Conservation (phyloP, 2,329 filamentous ascomycete species). For the Aspergillus fumigatus region DNA sequence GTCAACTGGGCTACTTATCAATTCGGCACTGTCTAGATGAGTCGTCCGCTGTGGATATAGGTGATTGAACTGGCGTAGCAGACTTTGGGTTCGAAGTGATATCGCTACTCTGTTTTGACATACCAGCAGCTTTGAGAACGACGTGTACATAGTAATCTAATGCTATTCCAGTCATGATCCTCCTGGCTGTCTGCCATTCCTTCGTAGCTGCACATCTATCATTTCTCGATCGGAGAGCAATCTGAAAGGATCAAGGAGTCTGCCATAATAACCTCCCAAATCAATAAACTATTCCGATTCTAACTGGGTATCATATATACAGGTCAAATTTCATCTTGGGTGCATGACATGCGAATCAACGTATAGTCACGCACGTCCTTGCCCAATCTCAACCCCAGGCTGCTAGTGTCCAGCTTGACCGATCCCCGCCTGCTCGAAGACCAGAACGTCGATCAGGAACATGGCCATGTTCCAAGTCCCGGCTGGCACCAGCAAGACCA, state of each 20-base stretch:
- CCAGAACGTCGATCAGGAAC: conserved; percentile 38
- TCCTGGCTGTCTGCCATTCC: not conserved
- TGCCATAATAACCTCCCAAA: not conserved
- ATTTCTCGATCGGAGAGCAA: not conserved
- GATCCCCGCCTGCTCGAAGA: conserved; percentile 37
- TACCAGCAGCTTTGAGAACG: not conserved
- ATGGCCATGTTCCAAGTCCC: conserved; percentile 36
- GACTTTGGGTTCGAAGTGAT: not conserved
- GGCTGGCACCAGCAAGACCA: conserved; percentile 44
- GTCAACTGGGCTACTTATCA: conserved; percentile 43
- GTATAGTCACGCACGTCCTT: not conserved
- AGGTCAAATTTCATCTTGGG: not conserved
- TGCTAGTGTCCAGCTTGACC: conserved; percentile 47
- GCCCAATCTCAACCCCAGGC: conserved; percentile 38
- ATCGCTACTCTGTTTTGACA: not conserved
- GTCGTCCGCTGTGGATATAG: not conserved
- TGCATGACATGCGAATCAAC: not conserved
- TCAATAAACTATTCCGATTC: not conserved
- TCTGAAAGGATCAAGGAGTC: not conserved
- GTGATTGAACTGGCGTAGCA: not conserved
- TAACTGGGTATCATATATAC: not conserved
- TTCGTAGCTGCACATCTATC: not conserved
- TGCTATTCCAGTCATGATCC: not conserved
- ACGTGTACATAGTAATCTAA: not conserved
- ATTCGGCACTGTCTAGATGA: conserved; percentile 36